A percentile compares a stretch with the other conserved stretches of the same genome.
Evolutionary conservation across 1,139 yeast genomes (phyloP).

Genomic region (Debaryomyces fabryi): DNA sequence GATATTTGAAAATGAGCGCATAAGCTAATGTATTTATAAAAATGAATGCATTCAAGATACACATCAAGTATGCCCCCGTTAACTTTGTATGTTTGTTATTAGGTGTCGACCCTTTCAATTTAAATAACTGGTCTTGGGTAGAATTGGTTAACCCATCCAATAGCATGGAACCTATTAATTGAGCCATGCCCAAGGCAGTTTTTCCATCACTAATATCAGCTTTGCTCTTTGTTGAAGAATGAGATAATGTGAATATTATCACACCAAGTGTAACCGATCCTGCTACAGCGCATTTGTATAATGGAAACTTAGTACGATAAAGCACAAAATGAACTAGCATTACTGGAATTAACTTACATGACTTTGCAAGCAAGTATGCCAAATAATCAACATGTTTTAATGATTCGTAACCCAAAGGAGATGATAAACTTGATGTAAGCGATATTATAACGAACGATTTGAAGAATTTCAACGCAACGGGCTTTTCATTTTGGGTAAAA

Average conservation of each 20-base stretch:
- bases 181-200: conserved; percentile 56
- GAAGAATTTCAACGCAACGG: conserved; percentile 26
- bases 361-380: conserved; percentile 82
- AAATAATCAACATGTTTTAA: conserved; percentile 83
- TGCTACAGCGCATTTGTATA: conserved; percentile 79
- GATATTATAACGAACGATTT: conserved; percentile 64
- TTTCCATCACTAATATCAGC: conserved; percentile 42
- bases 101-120: conserved; percentile 22
- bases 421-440: conserved; percentile 74
- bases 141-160: conserved; percentile 93
- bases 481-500: conserved; percentile 28
- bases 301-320: conserved; percentile 73
- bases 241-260: conserved; percentile 65
- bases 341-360: conserved; percentile 92
- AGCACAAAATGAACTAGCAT: conserved; percentile 78
- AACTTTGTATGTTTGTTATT: conserved; percentile 18
- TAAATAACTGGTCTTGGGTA: conserved; percentile 85
- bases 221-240: conserved; percentile 19
- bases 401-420: conserved; percentile 79
- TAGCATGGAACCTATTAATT: conserved; percentile 64
- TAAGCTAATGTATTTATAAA: conserved; percentile 42
- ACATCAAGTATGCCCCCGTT: conserved; percentile 84
- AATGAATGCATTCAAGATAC: conserved; percentile 69
- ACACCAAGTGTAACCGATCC: conserved; percentile 79
- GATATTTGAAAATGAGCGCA: conserved; percentile 43